These are phyloP conservation scores for Ceratobasidium sp. DNA, from an alignment of 1,284 basidiomycete species.

Conservation along the genomic window DNA sequence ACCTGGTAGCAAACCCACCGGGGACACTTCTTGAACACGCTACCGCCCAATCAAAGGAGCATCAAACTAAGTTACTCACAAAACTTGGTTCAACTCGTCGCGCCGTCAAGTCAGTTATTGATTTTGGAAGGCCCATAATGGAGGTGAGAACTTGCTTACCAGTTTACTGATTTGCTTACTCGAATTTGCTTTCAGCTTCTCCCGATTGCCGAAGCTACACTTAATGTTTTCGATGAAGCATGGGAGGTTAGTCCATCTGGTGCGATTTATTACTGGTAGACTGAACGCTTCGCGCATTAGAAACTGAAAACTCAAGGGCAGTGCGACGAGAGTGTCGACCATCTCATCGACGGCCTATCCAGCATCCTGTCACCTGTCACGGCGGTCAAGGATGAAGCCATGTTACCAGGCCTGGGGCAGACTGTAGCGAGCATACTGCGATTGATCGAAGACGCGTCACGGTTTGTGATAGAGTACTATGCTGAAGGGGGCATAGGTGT, in stretches of 20 bases:
- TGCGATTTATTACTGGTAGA: not conserved
- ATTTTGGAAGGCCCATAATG: not conserved
- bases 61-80: not conserved
- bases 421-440: not conserved
- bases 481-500: not conserved
- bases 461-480: not conserved
- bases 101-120: not conserved
- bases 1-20: no score
- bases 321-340: not conserved
- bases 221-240: not conserved
- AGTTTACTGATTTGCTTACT: no score
- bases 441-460: slow-evolving; percentile 12
- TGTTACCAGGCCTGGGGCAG: not conserved
- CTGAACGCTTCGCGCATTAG: not conserved
- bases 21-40: no score
- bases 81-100: not conserved
- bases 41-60: no score
- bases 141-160: not conserved
- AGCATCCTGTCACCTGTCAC: not conserved
- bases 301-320: not conserved
- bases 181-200: not conserved
- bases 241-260: not conserved
- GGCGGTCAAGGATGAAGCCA: not conserved
- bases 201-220: not conserved
- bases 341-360: not conserved